These are phyloP conservation scores for Ustilago nuda DNA, from an alignment of 1,284 basidiomycete genomes.

Conservation along the genomic window DNA sequence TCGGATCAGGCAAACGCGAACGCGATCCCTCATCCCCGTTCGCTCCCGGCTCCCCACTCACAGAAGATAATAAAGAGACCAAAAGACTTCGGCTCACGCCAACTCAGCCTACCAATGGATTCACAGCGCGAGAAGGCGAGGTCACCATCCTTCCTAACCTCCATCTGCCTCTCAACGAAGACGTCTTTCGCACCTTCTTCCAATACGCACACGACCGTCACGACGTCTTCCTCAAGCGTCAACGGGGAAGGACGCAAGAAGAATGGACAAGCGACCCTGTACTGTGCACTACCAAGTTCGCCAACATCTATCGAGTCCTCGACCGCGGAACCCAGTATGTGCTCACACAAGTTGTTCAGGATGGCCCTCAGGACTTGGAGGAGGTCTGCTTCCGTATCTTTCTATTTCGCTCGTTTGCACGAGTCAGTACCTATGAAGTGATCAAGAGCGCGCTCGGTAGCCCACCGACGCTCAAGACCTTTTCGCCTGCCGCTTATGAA, in stretches of 20 bases:
- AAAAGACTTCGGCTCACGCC: conserved; percentile 14
- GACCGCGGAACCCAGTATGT: conserved; percentile 76
- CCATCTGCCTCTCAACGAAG: conserved; percentile 41
- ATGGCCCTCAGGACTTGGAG: conserved; percentile 73
- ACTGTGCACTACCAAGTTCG: conserved; percentile 73
- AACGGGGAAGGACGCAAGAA: conserved; percentile 15
- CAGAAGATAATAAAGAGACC: not conserved
- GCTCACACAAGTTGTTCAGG: conserved; percentile 75
- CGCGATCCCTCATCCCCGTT: conserved; percentile 10
- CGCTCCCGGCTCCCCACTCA: not conserved
- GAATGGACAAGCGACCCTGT: conserved; percentile 71
- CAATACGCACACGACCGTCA: conserved; percentile 43
- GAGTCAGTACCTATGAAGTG: conserved; percentile 76
- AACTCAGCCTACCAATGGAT: not conserved
- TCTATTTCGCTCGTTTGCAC: conserved; percentile 76
- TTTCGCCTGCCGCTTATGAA: conserved; percentile 72
- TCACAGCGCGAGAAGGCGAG: conserved; percentile 14
- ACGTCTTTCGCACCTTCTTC: conserved; percentile 39
- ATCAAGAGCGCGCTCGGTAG: conserved; percentile 72
- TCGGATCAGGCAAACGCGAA: conserved; percentile 16
- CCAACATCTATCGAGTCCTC: conserved; percentile 76
- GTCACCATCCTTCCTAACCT: conserved; percentile 34
- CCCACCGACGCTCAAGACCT: conserved; percentile 74
- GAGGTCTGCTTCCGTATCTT: conserved; percentile 76
- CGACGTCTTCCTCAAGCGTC: conserved; percentile 22